A percentile compares a stretch with the other conserved stretches of the same genome.
Conservation (phyloP, 257 asterid species). For the Solanum lignicaule region DNA sequence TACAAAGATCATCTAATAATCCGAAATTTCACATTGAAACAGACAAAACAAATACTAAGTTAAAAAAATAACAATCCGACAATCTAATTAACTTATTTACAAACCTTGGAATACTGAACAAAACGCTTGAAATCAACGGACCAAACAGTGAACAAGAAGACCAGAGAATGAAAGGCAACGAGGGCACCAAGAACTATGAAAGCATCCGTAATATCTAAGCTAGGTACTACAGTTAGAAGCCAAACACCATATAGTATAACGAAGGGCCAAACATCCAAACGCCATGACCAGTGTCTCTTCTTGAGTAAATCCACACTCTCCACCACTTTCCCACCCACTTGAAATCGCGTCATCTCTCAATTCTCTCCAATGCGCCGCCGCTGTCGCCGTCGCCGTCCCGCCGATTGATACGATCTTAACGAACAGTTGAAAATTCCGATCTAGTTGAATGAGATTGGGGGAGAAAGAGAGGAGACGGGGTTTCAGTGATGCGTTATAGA, state of each 20-base stretch:
- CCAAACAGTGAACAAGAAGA: conserved; percentile 92
- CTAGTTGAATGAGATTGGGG: neutral
- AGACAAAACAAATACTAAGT: neutral
- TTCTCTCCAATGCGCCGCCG: neutral
- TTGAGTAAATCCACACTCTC: conserved; percentile 74
- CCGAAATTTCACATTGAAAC: neutral
- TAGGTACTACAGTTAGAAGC: conserved; percentile 65
- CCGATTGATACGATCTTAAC: neutral
- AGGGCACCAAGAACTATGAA: conserved; percentile 61
- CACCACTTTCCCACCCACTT: conserved; percentile 94
- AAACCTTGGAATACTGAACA: conserved; percentile 69
- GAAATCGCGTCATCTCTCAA: conserved; percentile 55
- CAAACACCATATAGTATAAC: conserved; percentile 58
- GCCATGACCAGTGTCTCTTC: conserved; percentile 83
- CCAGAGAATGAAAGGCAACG: conserved; percentile 49
- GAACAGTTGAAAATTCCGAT: neutral
- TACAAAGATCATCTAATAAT: neutral
- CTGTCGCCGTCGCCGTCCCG: neutral
- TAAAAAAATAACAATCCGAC: neutral
- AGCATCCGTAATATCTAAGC: conserved; percentile 76
- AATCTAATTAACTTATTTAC: neutral
- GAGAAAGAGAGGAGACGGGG: neutral
- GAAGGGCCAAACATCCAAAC: conserved; percentile 86
- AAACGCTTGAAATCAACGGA: conserved; percentile 82
- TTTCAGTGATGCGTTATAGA: neutral